Conservation (phyloP, 2,329 filamentous ascomycete species). For the Aspergillus pseudotamarii region DNA sequence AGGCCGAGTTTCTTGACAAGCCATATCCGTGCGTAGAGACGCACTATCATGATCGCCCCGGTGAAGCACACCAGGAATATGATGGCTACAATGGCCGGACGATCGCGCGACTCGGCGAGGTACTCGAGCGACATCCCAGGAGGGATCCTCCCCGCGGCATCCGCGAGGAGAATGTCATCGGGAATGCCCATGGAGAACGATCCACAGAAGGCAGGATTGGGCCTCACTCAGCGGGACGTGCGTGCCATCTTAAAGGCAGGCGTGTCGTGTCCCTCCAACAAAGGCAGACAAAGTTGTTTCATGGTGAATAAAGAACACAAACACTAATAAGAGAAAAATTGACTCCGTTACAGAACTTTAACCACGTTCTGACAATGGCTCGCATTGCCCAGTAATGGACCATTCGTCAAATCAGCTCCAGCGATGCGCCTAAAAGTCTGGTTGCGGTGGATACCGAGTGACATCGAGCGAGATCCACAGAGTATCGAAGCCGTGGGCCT, state of each 20-base stretch:
- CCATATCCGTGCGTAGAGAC: constrained; percentile 50
- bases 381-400: neutral
- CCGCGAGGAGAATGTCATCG: constrained; percentile 30
- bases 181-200: constrained; percentile 26
- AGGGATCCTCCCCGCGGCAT: constrained; percentile 32
- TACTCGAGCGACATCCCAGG: constrained; percentile 27
- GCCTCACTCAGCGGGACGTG: neutral
- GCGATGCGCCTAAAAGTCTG: neutral
- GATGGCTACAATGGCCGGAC: constrained; percentile 31
- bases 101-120: constrained; percentile 32
- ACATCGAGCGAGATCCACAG: neutral
- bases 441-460: neutral
- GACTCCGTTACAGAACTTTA: neutral
- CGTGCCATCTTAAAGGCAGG: constrained; percentile 5
- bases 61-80: constrained; percentile 32
- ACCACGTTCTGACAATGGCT: neutral
- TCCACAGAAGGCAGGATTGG: constrained; percentile 15
- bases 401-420: neutral
- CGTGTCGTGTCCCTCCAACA: neutral
- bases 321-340: neutral
- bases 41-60: constrained; percentile 41
- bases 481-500: neutral
- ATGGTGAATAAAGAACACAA: neutral
- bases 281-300: neutral
- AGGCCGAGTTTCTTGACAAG: constrained; percentile 47